Evolutionary conservation across 805 yeast genomes (phyloP).

Genomic region (Monosporozyma servazzii): DNA sequence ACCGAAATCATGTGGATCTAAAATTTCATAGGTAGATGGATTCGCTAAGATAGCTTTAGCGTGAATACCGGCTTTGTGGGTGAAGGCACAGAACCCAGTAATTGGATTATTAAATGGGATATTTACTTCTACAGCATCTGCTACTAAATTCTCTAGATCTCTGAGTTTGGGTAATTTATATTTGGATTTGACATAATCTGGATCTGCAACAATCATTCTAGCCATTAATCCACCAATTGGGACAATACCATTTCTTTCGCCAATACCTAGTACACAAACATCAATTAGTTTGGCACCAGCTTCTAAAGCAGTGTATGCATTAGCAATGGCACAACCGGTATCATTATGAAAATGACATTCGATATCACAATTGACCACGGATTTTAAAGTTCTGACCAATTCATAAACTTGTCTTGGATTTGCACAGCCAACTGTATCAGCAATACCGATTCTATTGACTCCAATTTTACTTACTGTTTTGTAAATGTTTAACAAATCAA

Average conservation of each 20-base stretch:
- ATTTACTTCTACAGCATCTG: constrained; percentile 94
- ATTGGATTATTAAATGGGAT: constrained; percentile 97
- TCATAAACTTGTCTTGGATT: constrained; percentile 98
- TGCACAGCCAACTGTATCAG: constrained; percentile 98
- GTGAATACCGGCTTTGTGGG: constrained; percentile 98
- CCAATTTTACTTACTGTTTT: constrained; percentile 96
- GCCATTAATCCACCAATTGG: constrained; percentile 98
- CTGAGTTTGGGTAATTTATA: constrained; percentile 93
- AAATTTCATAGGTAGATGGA: constrained; percentile 97
- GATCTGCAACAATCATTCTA: constrained; percentile 96
- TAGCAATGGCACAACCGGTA: constrained; percentile 98
- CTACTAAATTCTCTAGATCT: constrained; percentile 91
- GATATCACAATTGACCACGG: constrained; percentile 92
- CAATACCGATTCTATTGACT: constrained; percentile 97
- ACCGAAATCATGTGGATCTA: constrained; percentile 92
- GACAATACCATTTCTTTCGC: constrained; percentile 97
- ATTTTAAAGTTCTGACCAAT: constrained; percentile 83
- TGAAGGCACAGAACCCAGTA: constrained; percentile 98
- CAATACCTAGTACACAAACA: constrained; percentile 93
- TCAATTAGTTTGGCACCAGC: constrained; percentile 95
- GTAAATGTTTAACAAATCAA: constrained; percentile 88
- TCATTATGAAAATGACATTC: constrained; percentile 99
- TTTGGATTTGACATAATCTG: constrained; percentile 89
- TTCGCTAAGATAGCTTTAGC: constrained; percentile 98
- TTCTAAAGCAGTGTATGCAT: constrained; percentile 95